phyloP scores from a whole-genome alignment of 257 asterid genomes.

The Lycium ferocissimum region DNA sequence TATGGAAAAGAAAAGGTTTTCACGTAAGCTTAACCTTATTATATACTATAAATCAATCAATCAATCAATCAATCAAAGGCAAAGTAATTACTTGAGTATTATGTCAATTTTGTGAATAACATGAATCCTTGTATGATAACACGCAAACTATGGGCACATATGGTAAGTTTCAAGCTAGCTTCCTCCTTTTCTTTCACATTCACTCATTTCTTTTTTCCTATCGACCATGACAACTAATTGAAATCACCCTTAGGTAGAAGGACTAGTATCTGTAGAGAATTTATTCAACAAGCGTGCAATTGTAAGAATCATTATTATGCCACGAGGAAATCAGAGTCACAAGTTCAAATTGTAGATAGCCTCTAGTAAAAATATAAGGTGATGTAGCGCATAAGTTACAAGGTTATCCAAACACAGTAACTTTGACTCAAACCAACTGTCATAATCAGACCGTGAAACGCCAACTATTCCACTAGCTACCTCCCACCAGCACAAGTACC shows the following conservation, averaged over 20 bases:
- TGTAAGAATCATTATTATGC: too few relatives aligned
- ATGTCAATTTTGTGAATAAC: background rate
- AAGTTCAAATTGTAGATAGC: background rate
- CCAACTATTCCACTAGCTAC: background rate
- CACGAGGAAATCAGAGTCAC: too few relatives aligned
- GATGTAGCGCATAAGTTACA: background rate
- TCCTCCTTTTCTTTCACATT: too few relatives aligned
- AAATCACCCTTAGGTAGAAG: too few relatives aligned
- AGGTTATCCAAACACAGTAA: background rate
- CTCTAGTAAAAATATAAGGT: background rate
- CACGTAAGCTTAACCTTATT: background rate
- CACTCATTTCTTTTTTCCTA: too few relatives aligned
- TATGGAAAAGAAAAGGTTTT: constrained; percentile 17
- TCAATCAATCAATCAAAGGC: background rate
- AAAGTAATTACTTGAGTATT: background rate
- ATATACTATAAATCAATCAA: background rate
- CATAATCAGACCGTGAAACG: background rate
- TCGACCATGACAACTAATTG: too few relatives aligned
- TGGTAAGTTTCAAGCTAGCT: too few relatives aligned
- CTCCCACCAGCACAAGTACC: background rate
- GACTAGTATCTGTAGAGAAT: too few relatives aligned
- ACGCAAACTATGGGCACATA: background rate
- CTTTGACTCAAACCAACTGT: background rate
- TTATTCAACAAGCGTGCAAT: too few relatives aligned
- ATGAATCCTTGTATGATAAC: background rate